These are phyloP conservation scores for Penicillium sclerotigenum DNA, from an alignment of 2,329 filamentous ascomycete species.

Conservation along the genomic window DNA sequence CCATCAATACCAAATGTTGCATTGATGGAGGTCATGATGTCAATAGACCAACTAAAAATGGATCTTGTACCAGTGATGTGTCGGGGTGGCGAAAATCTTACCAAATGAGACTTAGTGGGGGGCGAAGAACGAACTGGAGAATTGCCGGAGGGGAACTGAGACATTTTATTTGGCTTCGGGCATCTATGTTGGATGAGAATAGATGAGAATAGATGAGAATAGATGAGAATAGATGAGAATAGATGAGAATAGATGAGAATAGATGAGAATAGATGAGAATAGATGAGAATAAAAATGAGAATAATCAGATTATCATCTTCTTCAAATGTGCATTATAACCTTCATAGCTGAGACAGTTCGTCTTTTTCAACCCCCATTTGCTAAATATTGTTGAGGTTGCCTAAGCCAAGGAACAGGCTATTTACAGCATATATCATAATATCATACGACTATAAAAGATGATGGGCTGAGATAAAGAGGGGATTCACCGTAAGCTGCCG, in stretches of 20 bases:
- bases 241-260: too few relatives aligned
- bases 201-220: too few relatives aligned
- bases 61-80: neutral
- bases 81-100: slow-evolving; percentile 1
- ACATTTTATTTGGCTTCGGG: slow-evolving; percentile 2
- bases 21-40: slow-evolving; percentile 4
- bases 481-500: neutral
- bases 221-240: too few relatives aligned
- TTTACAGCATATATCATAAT: too few relatives aligned
- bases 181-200: too few relatives aligned
- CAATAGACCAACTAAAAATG: neutral
- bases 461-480: neutral
- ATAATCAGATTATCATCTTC: neutral
- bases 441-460: neutral
- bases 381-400: neutral
- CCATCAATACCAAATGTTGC: neutral
- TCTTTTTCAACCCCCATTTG: neutral
- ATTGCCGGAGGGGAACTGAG: slow-evolving; percentile 14
- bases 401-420: neutral
- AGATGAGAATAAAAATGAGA: too few relatives aligned
- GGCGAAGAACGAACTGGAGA: slow-evolving; percentile 2
- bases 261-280: too few relatives aligned
- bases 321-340: neutral
- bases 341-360: neutral
- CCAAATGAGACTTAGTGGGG: slow-evolving; percentile 3